These are phyloP conservation scores for Fraxinus ornus DNA, from an alignment of 305 asterid species.

Conservation along the genomic window DNA sequence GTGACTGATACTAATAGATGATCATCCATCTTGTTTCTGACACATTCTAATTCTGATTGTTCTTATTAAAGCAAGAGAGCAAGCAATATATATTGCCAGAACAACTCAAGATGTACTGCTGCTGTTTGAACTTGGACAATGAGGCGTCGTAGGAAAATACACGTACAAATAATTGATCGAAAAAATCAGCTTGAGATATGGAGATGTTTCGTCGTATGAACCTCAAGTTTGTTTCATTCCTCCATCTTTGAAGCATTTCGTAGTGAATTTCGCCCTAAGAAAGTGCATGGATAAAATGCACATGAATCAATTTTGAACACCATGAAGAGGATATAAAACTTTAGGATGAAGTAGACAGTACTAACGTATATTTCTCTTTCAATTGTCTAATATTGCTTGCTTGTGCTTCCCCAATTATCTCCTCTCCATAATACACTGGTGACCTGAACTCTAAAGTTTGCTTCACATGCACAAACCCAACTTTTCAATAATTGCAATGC, in stretches of 20 bases:
- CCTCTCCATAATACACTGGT: constrained; percentile 28
- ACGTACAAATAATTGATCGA: neutral
- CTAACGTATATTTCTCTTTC: constrained; percentile 48
- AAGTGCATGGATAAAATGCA: neutral
- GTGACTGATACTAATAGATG: neutral
- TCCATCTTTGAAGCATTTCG: constrained; percentile 51
- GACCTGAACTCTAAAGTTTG: constrained; percentile 38
- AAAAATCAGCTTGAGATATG: neutral
- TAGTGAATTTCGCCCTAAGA: constrained; percentile 47
- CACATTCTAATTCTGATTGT: neutral
- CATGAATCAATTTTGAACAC: neutral
- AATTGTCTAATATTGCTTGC: constrained; percentile 42
- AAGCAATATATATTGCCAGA: too few species aligned
- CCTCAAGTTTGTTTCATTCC: constrained; percentile 23
- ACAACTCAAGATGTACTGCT: too few species aligned
- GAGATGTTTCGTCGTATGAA: neutral
- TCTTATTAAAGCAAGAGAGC: neutral
- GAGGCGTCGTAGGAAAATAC: neutral
- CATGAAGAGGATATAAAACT: neutral
- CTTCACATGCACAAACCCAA: constrained; percentile 40
- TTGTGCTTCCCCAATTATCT: constrained; percentile 44
- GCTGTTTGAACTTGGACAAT: neutral
- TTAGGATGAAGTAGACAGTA: neutral
- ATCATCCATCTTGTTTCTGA: neutral
- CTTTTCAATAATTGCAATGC: neutral